Percentiles rank a stretch among this genome's conserved stretches.
Conservation (phyloP, 2,329 filamentous ascomycete species). For the Coniochaeta prunicola region DNA sequence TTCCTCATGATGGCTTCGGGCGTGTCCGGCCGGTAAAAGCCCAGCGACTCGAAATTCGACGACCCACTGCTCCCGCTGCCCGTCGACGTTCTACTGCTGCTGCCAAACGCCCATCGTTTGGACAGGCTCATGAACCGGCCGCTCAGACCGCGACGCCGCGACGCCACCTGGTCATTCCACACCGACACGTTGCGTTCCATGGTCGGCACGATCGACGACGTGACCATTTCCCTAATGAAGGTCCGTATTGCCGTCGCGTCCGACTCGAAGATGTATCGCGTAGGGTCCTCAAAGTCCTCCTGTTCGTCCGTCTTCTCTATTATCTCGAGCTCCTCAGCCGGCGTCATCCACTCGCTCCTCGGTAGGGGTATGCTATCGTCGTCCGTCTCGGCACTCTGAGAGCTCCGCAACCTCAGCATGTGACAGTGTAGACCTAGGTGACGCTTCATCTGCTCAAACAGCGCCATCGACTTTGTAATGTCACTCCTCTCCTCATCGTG, state of each 20-base stretch:
- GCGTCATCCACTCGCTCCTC: conserved; percentile 81
- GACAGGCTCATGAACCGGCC: conserved; percentile 94
- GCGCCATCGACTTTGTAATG: conserved; percentile 76
- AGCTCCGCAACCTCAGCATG: conserved; percentile 75
- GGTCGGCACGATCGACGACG: conserved; percentile 86
- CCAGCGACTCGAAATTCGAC: conserved; percentile 72
- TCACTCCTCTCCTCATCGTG: conserved; percentile 96
- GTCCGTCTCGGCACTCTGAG: conserved; percentile 79
- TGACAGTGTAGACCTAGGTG: conserved; percentile 95
- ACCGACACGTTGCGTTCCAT: conserved; percentile 90
- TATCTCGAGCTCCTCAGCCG: conserved; percentile 73
- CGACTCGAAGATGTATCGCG: conserved; percentile 81
- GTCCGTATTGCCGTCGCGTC: conserved; percentile 82
- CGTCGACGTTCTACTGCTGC: conserved; percentile 52
- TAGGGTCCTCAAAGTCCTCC: conserved; percentile 64
- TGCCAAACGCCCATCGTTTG: conserved; percentile 82
- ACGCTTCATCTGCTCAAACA: conserved; percentile 99
- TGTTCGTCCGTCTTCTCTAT: conserved; percentile 61
- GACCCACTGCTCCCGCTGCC: conserved; percentile 40
- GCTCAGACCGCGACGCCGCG: conserved; percentile 76
- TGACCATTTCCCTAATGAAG: conserved; percentile 91
- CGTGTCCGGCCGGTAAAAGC: conserved; percentile 77
- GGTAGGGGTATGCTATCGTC: conserved; percentile 83
- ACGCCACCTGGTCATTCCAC: conserved; percentile 98
- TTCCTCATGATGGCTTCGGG: conserved; percentile 90